Evolutionary conservation across 2,329 filamentous ascomycete species (phyloP).

Genomic region (Didymella glomerata): DNA sequence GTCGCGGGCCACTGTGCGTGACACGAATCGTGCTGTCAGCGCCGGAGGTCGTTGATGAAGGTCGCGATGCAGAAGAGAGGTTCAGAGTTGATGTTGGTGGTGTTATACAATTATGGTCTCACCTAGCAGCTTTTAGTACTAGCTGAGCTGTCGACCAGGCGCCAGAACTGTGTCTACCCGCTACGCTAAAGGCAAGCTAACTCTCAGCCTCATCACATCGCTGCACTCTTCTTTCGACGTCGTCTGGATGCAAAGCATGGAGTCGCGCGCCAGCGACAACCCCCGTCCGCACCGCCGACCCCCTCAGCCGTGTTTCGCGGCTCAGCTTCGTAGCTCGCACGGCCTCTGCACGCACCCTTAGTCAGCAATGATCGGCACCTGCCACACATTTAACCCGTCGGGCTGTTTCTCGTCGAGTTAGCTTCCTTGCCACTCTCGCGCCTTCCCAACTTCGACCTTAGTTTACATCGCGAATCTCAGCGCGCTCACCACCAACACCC

Average conservation of each 20-base stretch:
- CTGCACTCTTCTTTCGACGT: slow-evolving; percentile 37
- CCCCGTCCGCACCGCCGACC: slow-evolving; percentile 17
- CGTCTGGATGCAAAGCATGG: slow-evolving; percentile 27
- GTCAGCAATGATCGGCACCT: slow-evolving; percentile 34
- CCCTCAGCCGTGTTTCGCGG: slow-evolving; percentile 18
- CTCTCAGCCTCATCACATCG: slow-evolving; percentile 43
- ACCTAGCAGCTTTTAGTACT: slow-evolving; percentile 35
- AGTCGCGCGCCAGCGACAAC: slow-evolving; percentile 18
- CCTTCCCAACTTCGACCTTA: slow-evolving; percentile 51
- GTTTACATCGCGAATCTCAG: slow-evolving; percentile 51
- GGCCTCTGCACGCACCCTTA: slow-evolving; percentile 24
- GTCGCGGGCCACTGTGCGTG: slow-evolving; percentile 23
- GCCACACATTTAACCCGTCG: slow-evolving; percentile 25
- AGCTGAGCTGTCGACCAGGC: slow-evolving; percentile 32
- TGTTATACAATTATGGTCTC: slow-evolving; percentile 22
- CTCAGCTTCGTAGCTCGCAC: slow-evolving; percentile 7
- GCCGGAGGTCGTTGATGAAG: slow-evolving; percentile 1
- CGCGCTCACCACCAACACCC: slow-evolving; percentile 34
- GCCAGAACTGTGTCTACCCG: slow-evolving; percentile 25
- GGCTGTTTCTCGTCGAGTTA: slow-evolving; percentile 25
- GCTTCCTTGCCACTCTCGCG: slow-evolving; percentile 40
- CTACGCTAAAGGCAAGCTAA: slow-evolving; percentile 40
- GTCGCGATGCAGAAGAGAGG: slow-evolving; percentile 1
- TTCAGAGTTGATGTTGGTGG: slow-evolving; percentile 11
- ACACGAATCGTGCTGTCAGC: slow-evolving; percentile 19